These are phyloP conservation scores for Gliomastix tumulicola DNA, from an alignment of 2,329 filamentous ascomycete genomes.

Conservation along the genomic window DNA sequence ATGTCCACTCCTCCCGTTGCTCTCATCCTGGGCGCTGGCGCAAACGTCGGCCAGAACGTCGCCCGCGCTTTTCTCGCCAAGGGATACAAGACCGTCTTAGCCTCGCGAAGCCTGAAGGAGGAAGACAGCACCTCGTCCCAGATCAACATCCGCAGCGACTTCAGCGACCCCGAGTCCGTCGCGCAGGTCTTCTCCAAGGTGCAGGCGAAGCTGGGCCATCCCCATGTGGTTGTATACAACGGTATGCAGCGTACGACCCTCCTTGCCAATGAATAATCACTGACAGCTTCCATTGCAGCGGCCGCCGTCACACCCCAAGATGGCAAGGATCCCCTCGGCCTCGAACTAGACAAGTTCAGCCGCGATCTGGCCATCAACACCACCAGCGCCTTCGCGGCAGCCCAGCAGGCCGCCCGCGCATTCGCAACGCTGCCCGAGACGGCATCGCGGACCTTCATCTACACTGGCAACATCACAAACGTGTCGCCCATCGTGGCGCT, in stretches of 20 bases:
- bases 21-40: slow-evolving; percentile 4
- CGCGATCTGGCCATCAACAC: slow-evolving; percentile 27
- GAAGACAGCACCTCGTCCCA: neutral
- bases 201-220: slow-evolving; percentile 19
- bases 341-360: slow-evolving; percentile 18
- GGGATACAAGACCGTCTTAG: slow-evolving; percentile 4
- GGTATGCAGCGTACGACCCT: no score
- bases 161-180: slow-evolving; percentile 3
- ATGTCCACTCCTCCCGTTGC: no score
- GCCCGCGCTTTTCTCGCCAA: slow-evolving; percentile 1
- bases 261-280: no score
- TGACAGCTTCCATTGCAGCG: no score
- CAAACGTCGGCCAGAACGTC: slow-evolving; percentile 1
- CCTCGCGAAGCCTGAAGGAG: slow-evolving; percentile 6
- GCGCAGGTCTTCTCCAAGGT: slow-evolving; percentile 22
- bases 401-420: slow-evolving; percentile 26
- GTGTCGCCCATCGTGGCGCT: neutral
- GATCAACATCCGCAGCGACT: slow-evolving; percentile 5
- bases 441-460: neutral
- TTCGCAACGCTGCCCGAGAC: slow-evolving; percentile 21
- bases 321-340: slow-evolving; percentile 20
- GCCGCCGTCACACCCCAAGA: slow-evolving; percentile 22
- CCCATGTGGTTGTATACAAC: slow-evolving; percentile 35
- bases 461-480: neutral
- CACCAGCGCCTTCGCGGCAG: slow-evolving; percentile 27